Base-by-base conservation (phyloP, 2,329 filamentous ascomycete species). In the Aspergillus brasiliensis region DNA sequence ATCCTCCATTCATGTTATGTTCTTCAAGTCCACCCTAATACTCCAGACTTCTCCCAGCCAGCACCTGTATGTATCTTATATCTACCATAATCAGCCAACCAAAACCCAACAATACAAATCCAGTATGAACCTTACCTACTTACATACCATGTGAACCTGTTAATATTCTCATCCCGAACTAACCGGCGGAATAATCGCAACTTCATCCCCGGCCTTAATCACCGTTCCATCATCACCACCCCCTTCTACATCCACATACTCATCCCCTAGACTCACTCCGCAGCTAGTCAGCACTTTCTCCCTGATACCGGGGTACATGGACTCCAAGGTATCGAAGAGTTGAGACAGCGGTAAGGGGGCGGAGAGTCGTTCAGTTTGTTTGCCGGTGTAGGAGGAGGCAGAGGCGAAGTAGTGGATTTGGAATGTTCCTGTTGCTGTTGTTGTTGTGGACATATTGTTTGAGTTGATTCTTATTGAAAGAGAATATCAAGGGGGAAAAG, bases 131-230 rank as follows among this genome's bases (percentile, higher is more conserved):
- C 8, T 19, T 11, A 17, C 13, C 21, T n/a, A 10, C 31, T 19
- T 11, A n/a, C n/a, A 23, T 10, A 8, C 25, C 25, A 34, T 8
- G 23, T 40, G 27, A n/a, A 19, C 51, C n/a, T n/a, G n/a, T n/a
- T n/a, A 31, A 3, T 28, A 27, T 47, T 15, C 58, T 68, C 61
- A 81, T 23, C 79, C 79, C 57, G 78, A 81, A 67, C 79, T 81
- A 57, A 81, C 79, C 55, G 79, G 79, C 51, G 79, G 79, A 63
- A 81, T 80, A 61, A 81, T 71, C 15, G 76, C 79, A 56, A 81
- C 77, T 62, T 81, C 79, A 53, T 78, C 73, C 13, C 77, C 78
- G 5, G 62, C 56, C 44, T 65, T 52, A 59, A 81, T 78, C 31
- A 76, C 52, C 8, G 66, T 61, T 2, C 59, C 63, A 27, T 64